Base-by-base conservation (phyloP, 345 rosid genomes). In the Rhodamnia rubescens region DNA sequence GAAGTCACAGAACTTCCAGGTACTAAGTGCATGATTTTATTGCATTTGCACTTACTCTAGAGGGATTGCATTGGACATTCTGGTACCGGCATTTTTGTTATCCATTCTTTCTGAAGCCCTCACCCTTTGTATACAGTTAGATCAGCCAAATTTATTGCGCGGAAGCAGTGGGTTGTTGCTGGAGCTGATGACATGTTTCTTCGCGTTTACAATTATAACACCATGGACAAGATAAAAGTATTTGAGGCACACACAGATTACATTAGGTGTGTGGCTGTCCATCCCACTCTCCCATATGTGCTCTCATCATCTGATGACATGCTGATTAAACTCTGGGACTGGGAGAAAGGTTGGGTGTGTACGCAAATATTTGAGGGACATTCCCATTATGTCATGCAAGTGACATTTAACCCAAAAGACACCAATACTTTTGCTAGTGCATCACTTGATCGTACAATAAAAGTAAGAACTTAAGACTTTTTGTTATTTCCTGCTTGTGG, bases 331-430 rank as follows among this genome's bases (percentile, higher is more conserved):
- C 95, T 94, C 84, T 95, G 98, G 98, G 96, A 95, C 78, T 94
- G 98, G 98, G 98, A 93, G 86, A 95, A 94, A 85, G 96, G 92
- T 55, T 95, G 97, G 97, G 85, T 87, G 47, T 95, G 98, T 83
- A 88, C 90, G 75, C 94, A 90, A 87, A 92, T 94, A 58, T 95
- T 95, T 74, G 96, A 93, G 87, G 98, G 98, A 3, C 98, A 95
- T 85, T 92, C 93, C n/a, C 98, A 95, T 90, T 95, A 95, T 90
- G 98, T 95, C 59, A 95, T 95, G 97, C 96, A 95, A 90, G 96
- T 93, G 52, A 93, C 97, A 51, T 92, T 95, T 90, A 93, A 95
- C 84, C 98, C 96, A 2, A 93, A 94, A 88, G 96, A 94, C 87
- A 92, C 93, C 64, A 92, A 93, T 78, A 91, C 96, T 84, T 95